Percentiles rank a stretch among this genome's conserved stretches.
These are phyloP conservation scores for Xylariales sp. DNA, from an alignment of 2,329 filamentous ascomycete species.

Conservation along the genomic window DNA sequence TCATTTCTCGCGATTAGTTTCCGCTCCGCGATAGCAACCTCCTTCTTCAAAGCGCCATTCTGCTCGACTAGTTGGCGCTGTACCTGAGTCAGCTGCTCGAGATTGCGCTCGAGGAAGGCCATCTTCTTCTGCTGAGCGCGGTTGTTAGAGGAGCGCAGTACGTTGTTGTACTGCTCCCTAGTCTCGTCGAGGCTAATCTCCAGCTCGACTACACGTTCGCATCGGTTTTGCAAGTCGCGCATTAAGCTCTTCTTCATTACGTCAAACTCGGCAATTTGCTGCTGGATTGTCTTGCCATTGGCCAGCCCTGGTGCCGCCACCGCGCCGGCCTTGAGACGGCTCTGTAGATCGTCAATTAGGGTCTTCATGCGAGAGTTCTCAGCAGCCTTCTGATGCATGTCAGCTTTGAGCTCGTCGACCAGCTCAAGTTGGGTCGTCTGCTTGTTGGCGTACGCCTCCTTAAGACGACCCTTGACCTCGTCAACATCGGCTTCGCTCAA, in stretches of 20 bases:
- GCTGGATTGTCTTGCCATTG: slow-evolving; percentile 88
- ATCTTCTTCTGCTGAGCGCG: slow-evolving; percentile 99
- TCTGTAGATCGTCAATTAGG: slow-evolving; percentile 75
- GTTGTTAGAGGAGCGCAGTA: slow-evolving; percentile 93
- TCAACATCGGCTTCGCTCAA: slow-evolving; percentile 74
- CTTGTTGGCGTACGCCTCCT: slow-evolving; percentile 70
- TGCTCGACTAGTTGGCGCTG: slow-evolving; percentile 97
- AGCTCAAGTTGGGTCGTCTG: slow-evolving; percentile 69
- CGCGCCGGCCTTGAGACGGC: slow-evolving; percentile 61
- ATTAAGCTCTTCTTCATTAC: slow-evolving; percentile 99
- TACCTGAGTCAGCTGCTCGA: slow-evolving; percentile 95
- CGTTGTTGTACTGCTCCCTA: slow-evolving; percentile 98
- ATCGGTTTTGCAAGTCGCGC: slow-evolving; percentile 97
- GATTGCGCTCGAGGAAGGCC: slow-evolving; percentile 96
- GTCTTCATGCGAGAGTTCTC: slow-evolving; percentile 79
- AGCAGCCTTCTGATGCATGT: slow-evolving; percentile 70
- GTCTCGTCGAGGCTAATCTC: slow-evolving; percentile 98
- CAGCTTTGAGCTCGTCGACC: slow-evolving; percentile 70
- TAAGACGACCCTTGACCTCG: slow-evolving; percentile 76
- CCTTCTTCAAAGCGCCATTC: slow-evolving; percentile 95
- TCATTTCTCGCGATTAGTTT: slow-evolving; percentile 96
- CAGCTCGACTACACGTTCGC: slow-evolving; percentile 94
- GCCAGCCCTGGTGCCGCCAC: slow-evolving; percentile 53
- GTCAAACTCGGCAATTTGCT: slow-evolving; percentile 98
- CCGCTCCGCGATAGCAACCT: slow-evolving; percentile 95